Percentiles rank a stretch among this genome's conserved stretches.
Evolutionary conservation across 345 rosid genomes (phyloP).

Genomic region (Populus euphratica): DNA sequence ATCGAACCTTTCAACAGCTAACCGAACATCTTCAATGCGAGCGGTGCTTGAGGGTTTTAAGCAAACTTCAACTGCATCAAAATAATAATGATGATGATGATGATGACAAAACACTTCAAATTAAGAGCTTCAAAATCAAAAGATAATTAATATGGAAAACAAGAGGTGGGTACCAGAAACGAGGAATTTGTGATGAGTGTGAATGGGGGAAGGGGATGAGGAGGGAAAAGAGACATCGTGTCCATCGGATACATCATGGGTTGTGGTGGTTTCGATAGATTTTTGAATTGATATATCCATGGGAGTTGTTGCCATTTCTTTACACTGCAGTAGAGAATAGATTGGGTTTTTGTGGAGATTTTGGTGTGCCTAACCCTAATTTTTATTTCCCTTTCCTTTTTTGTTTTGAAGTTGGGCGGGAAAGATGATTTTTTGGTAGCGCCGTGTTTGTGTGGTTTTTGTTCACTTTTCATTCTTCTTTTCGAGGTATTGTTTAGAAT

Average conservation of each 20-base stretch:
- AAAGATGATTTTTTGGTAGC: not conserved
- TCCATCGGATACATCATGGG: not conserved
- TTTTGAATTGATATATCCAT: slow-evolving; percentile 10
- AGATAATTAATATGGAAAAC: not conserved
- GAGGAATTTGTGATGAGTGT: slow-evolving; percentile 43
- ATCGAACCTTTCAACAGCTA: slow-evolving; percentile 56
- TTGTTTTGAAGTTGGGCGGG: not conserved
- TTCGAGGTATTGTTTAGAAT: accelerated
- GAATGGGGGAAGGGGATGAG: slow-evolving; percentile 31
- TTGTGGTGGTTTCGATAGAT: not conserved
- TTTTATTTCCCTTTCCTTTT: not conserved
- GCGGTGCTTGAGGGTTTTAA: slow-evolving; percentile 84
- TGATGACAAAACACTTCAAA: not conserved
- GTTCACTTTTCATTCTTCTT: too few relatives aligned
- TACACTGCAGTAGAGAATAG: not conserved
- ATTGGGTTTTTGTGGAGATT: not conserved
- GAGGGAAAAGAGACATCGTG: not conserved
- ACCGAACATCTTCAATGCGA: slow-evolving; percentile 54
- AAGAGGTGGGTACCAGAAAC: slow-evolving; percentile 56
- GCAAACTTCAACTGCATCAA: slow-evolving; percentile 79
- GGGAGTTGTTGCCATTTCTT: slow-evolving; percentile 1
- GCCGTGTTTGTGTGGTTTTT: too few relatives aligned
- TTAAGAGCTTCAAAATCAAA: not conserved
- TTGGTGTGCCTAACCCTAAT: not conserved
- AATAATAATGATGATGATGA: not conserved